Base-by-base conservation (phyloP, 1,284 basidiomycete genomes). In the Fomitopsis schrenkii region DNA sequence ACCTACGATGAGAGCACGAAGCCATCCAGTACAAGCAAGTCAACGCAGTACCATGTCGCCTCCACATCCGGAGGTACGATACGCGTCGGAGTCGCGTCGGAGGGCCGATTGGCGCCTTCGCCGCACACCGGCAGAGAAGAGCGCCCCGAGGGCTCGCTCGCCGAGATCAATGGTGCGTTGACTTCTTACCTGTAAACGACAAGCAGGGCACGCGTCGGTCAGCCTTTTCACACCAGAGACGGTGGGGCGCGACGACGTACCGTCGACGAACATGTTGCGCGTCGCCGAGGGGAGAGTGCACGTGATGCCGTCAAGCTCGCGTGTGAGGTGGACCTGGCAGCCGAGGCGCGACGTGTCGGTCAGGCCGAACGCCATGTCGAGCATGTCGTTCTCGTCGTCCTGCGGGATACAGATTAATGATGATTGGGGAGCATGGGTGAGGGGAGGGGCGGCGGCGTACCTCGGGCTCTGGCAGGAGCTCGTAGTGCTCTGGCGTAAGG, bases 361-460 rank as follows among this genome's bases (percentile, higher is more conserved):
- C 62, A 99, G 80, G 0, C 95, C 97, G 68, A 98, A 99, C 1
- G 97, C 97, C 79, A 99, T 90, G 75, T 99, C 97, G 44, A 99
- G 82, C 96, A 98, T 98, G 70, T 97, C 94, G 72, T 95, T 97
- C 78, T 99, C 97, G 72, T 99, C 97, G 67, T 99, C 97, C 62
- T 73, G 54, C n/a, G 17, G 17, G 15, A 38, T 40, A 41, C 19
- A 45, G 48, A 19, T 44, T 42, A 40, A 36, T 59, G 14, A 10
- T 22, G 22, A 48, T 30, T 1, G 45, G 15, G 2, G 15, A 17
- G 10, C 40, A 4, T 7, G 8, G 33, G 58, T 33, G 33, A 19
- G 38, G 38, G 38, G 38, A 15, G 14, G 38, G 14, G 14, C 12
- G 14, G 14, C 12, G 38, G 38, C 38, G 36, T 38, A 72, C 72